These are phyloP conservation scores for Alternaria gaisen DNA, from an alignment of 2,329 filamentous ascomycete species.

Conservation along the genomic window DNA sequence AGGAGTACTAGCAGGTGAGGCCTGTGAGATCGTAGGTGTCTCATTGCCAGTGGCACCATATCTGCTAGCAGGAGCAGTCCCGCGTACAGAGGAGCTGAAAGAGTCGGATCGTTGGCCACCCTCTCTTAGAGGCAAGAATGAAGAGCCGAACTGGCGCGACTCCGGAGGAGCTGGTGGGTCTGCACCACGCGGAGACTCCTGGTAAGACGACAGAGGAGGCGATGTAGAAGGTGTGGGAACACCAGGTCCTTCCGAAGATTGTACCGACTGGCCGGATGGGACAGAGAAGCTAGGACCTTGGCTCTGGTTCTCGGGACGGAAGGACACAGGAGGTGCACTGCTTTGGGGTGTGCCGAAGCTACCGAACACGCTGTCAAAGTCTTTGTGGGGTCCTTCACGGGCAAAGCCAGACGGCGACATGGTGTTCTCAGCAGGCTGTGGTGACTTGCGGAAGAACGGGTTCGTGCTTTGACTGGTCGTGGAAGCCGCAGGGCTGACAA, in stretches of 20 bases:
- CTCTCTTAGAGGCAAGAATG: slow-evolving; percentile 74
- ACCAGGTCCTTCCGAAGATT: slow-evolving; percentile 59
- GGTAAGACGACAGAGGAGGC: slow-evolving; percentile 65
- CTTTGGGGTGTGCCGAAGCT: slow-evolving; percentile 62
- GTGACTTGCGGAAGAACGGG: slow-evolving; percentile 83
- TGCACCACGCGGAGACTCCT: slow-evolving; percentile 63
- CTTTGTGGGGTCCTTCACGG: slow-evolving; percentile 50
- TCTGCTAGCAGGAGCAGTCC: slow-evolving; percentile 75
- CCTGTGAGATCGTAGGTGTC: slow-evolving; percentile 56
- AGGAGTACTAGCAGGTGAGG: slow-evolving; percentile 58
- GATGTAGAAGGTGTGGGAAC: slow-evolving; percentile 69
- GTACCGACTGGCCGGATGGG: slow-evolving; percentile 54
- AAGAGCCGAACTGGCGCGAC: slow-evolving; percentile 80
- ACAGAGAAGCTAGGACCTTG: slow-evolving; percentile 50
- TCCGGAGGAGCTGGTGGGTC: slow-evolving; percentile 73
- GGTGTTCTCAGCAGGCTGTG: slow-evolving; percentile 59
- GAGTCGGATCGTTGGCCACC: slow-evolving; percentile 68
- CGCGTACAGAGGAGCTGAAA: slow-evolving; percentile 78
- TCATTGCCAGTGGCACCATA: slow-evolving; percentile 62
- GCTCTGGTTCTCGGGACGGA: slow-evolving; percentile 62
- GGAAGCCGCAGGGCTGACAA: slow-evolving; percentile 72
- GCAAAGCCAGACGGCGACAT: slow-evolving; percentile 61
- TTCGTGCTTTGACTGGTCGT: slow-evolving; percentile 80
- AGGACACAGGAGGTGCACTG: slow-evolving; percentile 65
- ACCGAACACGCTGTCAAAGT: slow-evolving; percentile 87